Evolutionary conservation across 2,329 filamentous ascomycete genomes (phyloP).

Genomic region (Dactylonectria estremocensis): DNA sequence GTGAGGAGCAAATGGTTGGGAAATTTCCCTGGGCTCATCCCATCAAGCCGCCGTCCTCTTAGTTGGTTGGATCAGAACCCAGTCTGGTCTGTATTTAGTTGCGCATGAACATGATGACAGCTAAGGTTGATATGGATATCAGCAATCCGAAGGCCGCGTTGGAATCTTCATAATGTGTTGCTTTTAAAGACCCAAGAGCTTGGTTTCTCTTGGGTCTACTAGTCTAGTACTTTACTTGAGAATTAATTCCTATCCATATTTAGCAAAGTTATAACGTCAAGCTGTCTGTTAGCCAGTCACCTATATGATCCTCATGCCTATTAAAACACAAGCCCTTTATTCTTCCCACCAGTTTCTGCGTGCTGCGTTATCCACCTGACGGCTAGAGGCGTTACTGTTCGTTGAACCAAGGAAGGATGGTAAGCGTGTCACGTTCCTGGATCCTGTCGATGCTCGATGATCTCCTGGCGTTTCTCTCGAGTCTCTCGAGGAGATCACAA

Average conservation of each 20-base stretch:
- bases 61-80: background rate
- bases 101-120: background rate
- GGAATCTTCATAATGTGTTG: background rate
- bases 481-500: slow-evolving; percentile 76
- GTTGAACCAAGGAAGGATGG: no score
- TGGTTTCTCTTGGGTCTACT: background rate
- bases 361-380: background rate
- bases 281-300: background rate
- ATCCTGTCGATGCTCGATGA: slow-evolving; percentile 37
- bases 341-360: background rate
- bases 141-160: background rate
- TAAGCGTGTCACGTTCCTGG: no score
- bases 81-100: background rate
- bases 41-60: background rate
- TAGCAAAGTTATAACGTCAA: background rate
- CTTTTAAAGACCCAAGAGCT: background rate
- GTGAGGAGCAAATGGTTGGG: background rate
- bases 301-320: background rate
- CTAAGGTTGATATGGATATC: background rate
- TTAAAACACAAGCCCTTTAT: background rate
- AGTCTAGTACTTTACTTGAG: background rate
- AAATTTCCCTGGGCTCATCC: background rate
- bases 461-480: slow-evolving; percentile 63
- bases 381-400: no score
- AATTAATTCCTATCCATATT: background rate